Evolutionary conservation across 257 asterid genomes (phyloP).

Genomic region (Leonotis leonurus): DNA sequence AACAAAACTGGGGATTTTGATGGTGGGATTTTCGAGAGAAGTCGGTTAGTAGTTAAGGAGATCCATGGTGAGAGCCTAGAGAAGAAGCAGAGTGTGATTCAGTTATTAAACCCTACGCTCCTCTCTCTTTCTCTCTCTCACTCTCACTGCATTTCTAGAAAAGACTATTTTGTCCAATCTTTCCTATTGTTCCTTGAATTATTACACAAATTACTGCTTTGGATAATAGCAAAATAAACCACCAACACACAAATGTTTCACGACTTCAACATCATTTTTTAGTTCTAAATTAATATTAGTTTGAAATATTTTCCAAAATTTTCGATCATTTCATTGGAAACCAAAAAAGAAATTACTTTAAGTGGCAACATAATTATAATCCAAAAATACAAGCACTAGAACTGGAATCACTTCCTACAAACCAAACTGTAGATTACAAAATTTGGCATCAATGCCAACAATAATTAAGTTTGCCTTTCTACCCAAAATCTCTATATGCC

Average conservation of each 20-base stretch:
- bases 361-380: too few relatives aligned
- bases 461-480: background rate
- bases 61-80: background rate
- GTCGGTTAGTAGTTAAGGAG: conserved; percentile 4
- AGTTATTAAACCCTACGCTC: conserved; percentile 26
- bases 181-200: too few relatives aligned
- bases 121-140: background rate
- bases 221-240: too few relatives aligned
- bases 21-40: background rate
- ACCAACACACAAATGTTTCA: too few relatives aligned
- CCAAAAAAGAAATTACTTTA: too few relatives aligned
- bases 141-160: background rate
- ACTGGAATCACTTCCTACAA: background rate
- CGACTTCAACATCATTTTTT: too few relatives aligned
- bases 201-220: too few relatives aligned
- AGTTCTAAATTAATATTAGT: too few relatives aligned
- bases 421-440: background rate
- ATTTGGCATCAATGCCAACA: background rate
- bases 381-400: background rate
- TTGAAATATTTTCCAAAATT: too few relatives aligned
- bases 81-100: background rate
- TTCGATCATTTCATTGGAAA: too few relatives aligned
- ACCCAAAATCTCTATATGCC: background rate
- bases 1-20: background rate
- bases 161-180: conserved; percentile 1